Base-by-base conservation (phyloP, 495 filamentous ascomycete genomes). In the Darksidea phi region DNA sequence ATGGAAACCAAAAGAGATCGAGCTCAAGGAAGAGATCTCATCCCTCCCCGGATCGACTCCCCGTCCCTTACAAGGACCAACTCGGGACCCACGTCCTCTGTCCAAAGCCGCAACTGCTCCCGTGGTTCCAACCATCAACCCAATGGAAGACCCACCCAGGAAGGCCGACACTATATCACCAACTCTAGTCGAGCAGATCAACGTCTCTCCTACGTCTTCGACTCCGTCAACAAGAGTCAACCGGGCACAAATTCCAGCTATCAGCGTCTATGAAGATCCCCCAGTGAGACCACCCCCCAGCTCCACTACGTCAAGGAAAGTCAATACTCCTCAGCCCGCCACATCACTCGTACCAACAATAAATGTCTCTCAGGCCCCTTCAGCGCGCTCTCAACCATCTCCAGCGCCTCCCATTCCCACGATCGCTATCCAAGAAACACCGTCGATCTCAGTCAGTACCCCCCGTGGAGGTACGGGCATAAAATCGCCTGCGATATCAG, bases 1-100 rank as follows among this genome's bases (percentile, higher is more conserved):
- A 73, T 94, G 89, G 90, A 88, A 85, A 75, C 83, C 89, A 55
- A 78, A 74, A 43, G 71, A 75, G 59, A 57, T 71, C 28, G 73
- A 76, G 58, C 67, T 76, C 2, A 67, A 77, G 59, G 62, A 72
- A 38, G 69, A 69, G 47, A 51, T 56, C 6, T 67, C 63, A 1
- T 18, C 60, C 52, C 23, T 62, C 15, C 63, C 63, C 12, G 37
- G 50, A 47, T 26, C 57, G 28, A 25, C 37, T 18, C 46, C 48
- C 13, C 24, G 26, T 17, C 48, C 41, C 24, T 13, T 45, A 1
- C 41, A 17, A 12, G 54, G 54, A 37, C 5, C 46, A 28, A 32
- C 21, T 21, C 41, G 32, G 11, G 38, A n/a, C 23, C 54, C 47
- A 28, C 60, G 66, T 43, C 61, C 61, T 24, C 26, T 64, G 17